Percentiles rank a stretch among this genome's conserved stretches.
Conservation (phyloP, 345 rosid species). For the Hibiscus tridactylites region DNA sequence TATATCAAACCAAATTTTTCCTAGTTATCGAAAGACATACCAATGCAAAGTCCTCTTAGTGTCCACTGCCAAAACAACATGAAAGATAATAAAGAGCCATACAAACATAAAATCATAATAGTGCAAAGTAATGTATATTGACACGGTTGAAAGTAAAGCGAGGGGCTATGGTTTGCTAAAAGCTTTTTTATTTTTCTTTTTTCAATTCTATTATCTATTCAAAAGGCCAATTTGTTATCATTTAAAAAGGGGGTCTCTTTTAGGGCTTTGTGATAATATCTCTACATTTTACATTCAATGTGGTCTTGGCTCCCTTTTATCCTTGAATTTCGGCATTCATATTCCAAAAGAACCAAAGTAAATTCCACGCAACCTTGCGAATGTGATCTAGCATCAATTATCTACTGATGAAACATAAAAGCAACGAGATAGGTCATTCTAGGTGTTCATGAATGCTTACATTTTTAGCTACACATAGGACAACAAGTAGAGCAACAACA, state of each 20-base stretch:
- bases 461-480: constrained; percentile 53
- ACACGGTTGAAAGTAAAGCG: neutral
- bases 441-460: constrained; percentile 25
- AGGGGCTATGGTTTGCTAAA: neutral
- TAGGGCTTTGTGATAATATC: neutral
- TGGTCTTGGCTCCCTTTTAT: neutral
- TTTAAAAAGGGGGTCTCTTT: neutral
- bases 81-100: constrained; percentile 8
- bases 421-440: neutral
- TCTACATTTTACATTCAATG: neutral
- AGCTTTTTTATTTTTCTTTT: too few species aligned
- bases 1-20: neutral
- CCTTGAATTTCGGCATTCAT: neutral
- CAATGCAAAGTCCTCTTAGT: constrained; percentile 64
- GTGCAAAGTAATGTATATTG: neutral
- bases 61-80: constrained; percentile 51
- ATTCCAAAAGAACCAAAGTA: neutral
- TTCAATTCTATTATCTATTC: too few species aligned
- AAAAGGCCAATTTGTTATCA: too few species aligned
- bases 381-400: neutral
- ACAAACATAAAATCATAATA: neutral
- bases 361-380: neutral
- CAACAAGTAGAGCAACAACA: constrained; percentile 39
- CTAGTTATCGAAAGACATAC: constrained; percentile 27
- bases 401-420: neutral